Evolutionary conservation across 1,284 basidiomycete genomes (phyloP), one percentile per base, ranked within the genome.

Genomic region (Malassezia brasiliensis): DNA sequence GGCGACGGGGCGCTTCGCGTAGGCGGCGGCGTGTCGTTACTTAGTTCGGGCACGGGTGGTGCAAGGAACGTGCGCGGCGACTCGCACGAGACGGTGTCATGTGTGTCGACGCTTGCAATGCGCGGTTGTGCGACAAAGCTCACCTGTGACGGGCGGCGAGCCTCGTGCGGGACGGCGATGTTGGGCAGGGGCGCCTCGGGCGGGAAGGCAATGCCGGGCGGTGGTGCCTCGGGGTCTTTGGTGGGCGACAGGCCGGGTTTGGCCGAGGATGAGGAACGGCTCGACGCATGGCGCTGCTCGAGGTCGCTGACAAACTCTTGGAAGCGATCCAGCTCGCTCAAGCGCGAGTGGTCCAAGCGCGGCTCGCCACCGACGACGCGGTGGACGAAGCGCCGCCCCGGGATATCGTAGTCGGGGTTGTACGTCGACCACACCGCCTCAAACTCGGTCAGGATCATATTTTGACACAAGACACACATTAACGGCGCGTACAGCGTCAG

Each of bases 391-490:
- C 45, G 19, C 17, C 52, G 53, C 7, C 52, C 57, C 3, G 52
- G 47, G 20, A 40, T 38, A 11, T 42, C 39, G 17, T 36, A 40
- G 39, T 54, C 45, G 15, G 44, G 40, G 36, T 52, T 31, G 32
- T 48, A 22, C 36, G 50, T 12, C 25, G 50, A 40, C 59, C 61
- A 67, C 6, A 64, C 59, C 11, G 57, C 59, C 7, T 51, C 50
- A 30, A 63, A 56, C 48, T 67, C 67, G 31, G 61, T 47, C 25
- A 69, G 52, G 11, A 69, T 49, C 37, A 67, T 47, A 11, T 56
- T 60, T 37, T 67, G 63, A 36, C 65, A 65, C 25, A 67, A 40
- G 30, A 66, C 56, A 51, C 62, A 62, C 65, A 69, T 64, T 5
- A 65, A 57, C 11, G 67, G 54, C 34, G 62, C 50, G 17, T 63